These are phyloP conservation scores for Byssothecium circinans DNA, from an alignment of 2,329 filamentous ascomycete species.

Conservation along the genomic window DNA sequence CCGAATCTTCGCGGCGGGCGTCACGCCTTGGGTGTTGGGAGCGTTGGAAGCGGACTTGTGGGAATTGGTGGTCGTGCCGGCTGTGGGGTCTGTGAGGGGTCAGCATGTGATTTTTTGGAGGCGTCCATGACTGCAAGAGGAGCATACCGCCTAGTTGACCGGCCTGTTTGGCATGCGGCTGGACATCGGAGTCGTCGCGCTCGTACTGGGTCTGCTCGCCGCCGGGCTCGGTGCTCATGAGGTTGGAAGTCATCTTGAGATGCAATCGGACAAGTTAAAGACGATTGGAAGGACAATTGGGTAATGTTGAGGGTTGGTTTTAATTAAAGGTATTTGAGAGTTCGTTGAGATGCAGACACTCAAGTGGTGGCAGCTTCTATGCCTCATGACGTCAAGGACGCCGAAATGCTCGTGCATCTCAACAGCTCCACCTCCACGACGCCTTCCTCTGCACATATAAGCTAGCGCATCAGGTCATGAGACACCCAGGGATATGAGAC, in stretches of 20 bases:
- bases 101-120: slow-evolving; percentile 1
- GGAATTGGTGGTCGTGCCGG: slow-evolving; percentile 15
- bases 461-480: too few species aligned
- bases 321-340: background rate
- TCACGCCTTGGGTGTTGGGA: slow-evolving; percentile 46
- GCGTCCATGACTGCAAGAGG: slow-evolving; percentile 1
- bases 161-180: slow-evolving; percentile 55
- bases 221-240: slow-evolving; percentile 62
- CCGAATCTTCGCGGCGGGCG: slow-evolving; percentile 53
- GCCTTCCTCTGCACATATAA: slow-evolving; percentile 14
- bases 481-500: too few species aligned
- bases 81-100: slow-evolving; percentile 9
- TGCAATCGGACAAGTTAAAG: background rate
- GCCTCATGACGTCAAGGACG: background rate
- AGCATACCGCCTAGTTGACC: slow-evolving; percentile 60
- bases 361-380: slow-evolving; percentile 2
- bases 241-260: slow-evolving; percentile 52
- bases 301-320: background rate
- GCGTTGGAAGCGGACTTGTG: slow-evolving; percentile 37
- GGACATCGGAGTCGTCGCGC: slow-evolving; percentile 54
- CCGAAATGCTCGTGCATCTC: slow-evolving; percentile 13
- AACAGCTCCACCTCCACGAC: slow-evolving; percentile 19
- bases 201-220: slow-evolving; percentile 67
- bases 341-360: slow-evolving; percentile 2
- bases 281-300: background rate